Evolutionary conservation across 106 monocot genomes (phyloP).

Genomic region (Posidonia australis): DNA sequence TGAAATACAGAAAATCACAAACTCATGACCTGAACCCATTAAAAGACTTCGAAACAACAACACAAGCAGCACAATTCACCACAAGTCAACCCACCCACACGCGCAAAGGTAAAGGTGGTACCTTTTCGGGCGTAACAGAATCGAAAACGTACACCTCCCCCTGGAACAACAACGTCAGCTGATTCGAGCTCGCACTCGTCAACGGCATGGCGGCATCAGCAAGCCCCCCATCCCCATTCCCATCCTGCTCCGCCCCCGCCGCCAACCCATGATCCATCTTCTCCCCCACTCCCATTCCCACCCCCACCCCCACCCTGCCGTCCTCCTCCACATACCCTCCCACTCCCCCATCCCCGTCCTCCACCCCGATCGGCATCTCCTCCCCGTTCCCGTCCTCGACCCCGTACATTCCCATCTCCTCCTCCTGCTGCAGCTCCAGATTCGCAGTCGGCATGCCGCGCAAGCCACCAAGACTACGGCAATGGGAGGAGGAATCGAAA

Average conservation of each 20-base stretch:
- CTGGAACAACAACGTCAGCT: slow-evolving; percentile 79
- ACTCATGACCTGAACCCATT: not conserved
- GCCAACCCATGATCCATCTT: slow-evolving; percentile 1
- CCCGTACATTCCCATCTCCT: too few relatives aligned
- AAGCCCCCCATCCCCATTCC: not conserved
- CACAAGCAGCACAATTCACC: not conserved
- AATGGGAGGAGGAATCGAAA: not conserved
- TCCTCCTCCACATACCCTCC: too few relatives aligned
- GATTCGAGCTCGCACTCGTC: slow-evolving; percentile 41
- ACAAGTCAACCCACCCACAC: not conserved
- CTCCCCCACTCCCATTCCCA: slow-evolving; percentile 9
- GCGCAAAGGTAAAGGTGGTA: slow-evolving; percentile 1
- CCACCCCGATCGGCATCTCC: slow-evolving; percentile 15
- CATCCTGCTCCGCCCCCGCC: not conserved
- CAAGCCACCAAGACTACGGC: too few relatives aligned
- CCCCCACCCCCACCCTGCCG: slow-evolving; percentile 25
- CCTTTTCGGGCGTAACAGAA: slow-evolving; percentile 87
- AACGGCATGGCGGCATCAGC: slow-evolving; percentile 39
- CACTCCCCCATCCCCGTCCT: slow-evolving; percentile 26
- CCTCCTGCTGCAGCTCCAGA: not conserved
- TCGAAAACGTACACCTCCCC: slow-evolving; percentile 92
- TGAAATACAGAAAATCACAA: too few relatives aligned
- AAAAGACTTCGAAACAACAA: not conserved
- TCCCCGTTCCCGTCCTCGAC: not conserved
- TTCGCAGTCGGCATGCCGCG: not conserved